A percentile compares a stretch with the other conserved stretches of the same genome.
Evolutionary conservation across 306 rosid species (phyloP).

Genomic region (Cicer chorassanicum): DNA sequence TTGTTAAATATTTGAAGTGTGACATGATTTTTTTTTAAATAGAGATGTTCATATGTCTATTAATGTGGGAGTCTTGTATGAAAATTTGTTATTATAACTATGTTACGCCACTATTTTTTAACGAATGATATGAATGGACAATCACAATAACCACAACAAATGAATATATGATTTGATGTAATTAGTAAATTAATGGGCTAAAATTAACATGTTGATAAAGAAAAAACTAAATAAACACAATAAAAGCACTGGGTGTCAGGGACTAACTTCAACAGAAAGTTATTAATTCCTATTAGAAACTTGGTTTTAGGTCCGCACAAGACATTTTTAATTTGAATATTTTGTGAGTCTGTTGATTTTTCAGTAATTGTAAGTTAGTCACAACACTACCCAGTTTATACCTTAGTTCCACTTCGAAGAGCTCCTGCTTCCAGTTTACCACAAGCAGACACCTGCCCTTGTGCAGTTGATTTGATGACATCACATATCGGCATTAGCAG

Average conservation of each 20-base stretch:
- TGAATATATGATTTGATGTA: constrained; percentile 5
- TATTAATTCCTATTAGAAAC: constrained; percentile 33
- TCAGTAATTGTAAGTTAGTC: constrained; percentile 16
- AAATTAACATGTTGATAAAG: constrained; percentile 6
- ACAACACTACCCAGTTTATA: constrained; percentile 45
- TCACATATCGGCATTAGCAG: constrained; percentile 94
- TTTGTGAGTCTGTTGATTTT: constrained; percentile 34
- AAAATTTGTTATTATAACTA: neutral
- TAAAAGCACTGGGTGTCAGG: constrained; percentile 12
- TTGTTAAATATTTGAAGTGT: neutral
- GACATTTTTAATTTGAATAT: constrained; percentile 31
- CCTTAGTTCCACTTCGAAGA: constrained; percentile 88
- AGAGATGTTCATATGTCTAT: constrained; percentile 1
- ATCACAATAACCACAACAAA: neutral
- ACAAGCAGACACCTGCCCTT: constrained; percentile 85
- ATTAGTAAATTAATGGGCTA: constrained; percentile 13
- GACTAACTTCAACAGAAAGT: constrained; percentile 21
- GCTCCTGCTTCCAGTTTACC: constrained; percentile 99
- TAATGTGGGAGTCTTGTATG: neutral
- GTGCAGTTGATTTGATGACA: constrained; percentile 65
- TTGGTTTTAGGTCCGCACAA: neutral
- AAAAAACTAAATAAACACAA: neutral
- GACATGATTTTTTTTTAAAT: neutral
- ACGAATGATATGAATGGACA: neutral
- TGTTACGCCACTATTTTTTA: neutral